Base-by-base conservation (phyloP, 2,329 filamentous ascomycete species). In the Neofusicoccum cordaticola region DNA sequence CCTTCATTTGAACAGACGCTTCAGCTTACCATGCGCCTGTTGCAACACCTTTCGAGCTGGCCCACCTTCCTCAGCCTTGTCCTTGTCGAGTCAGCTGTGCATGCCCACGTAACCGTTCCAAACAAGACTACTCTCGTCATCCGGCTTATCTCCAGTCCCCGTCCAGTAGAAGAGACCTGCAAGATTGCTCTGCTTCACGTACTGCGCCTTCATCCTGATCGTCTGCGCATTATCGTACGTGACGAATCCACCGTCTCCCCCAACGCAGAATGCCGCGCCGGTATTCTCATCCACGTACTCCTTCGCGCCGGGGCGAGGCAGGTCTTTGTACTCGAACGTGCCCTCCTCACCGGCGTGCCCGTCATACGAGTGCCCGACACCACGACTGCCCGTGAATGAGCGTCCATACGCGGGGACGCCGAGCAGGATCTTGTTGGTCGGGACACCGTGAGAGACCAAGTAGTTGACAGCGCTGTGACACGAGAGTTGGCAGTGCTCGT, bases 151-250 rank as follows among this genome's bases (percentile, higher is more conserved):
- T 2, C 85, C 87, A 13, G 89, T 88, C n/a, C 88, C 90, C 62
- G 89, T 88, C 89, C 90, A 93, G 76, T 93, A 95, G 75, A 93
- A 94, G 8, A 95, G 77, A 0, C 91, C 91, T 34, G 88, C 91
- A 17, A 95, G 80, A 34, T 85, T 84, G 70, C 89, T 88, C 70
- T 90, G 85, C 71, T 86, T 89, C 75, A 88, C 91, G 74, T 89
- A 94, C 6, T 82, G 80, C 1, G 89, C 91, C 78, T 95, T 95
- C 75, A 88, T 84, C 75, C 84, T 84, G 39, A 94, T 90, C 2
- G 90, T 93, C 48, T 88, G 85, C 3, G 89, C 87, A 68, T 90
- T 93, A 75, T 95, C 91, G 74, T 94, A 95, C 1, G 86, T 89
- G 47, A 94, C 86, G 69, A 93, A 93, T 0, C 90, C 91, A 2